These are phyloP conservation scores for Leccinum incarnatum DNA, from an alignment of 768 basidiomycete genomes.

Conservation along the genomic window DNA sequence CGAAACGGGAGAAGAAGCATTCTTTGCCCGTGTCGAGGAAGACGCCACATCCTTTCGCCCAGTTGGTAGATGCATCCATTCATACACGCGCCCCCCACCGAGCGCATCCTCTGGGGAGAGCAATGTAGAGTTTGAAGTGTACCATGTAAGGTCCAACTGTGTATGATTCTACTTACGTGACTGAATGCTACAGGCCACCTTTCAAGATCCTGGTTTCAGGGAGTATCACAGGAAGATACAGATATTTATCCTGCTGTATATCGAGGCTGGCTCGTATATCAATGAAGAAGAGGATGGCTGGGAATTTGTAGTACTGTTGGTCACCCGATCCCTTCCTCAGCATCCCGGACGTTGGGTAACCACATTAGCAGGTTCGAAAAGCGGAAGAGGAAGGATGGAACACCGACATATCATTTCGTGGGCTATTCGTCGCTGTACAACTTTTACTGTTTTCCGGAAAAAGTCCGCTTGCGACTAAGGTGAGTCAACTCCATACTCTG, in stretches of 20 bases:
- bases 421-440: constrained; percentile 95
- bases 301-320: constrained; percentile 90
- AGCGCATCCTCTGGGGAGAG: constrained; percentile 47
- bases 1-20: constrained; percentile 61
- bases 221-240: constrained; percentile 94
- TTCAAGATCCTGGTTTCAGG: constrained; percentile 81
- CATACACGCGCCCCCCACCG: constrained; percentile 63
- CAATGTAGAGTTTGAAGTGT: constrained; percentile 81
- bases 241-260: constrained; percentile 89
- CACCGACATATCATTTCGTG: constrained; percentile 80
- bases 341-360: constrained; percentile 1
- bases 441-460: constrained; percentile 95
- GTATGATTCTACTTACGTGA: background rate
- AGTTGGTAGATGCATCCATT: constrained; percentile 67
- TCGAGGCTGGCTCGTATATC: constrained; percentile 95
- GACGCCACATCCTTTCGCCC: constrained; percentile 82
- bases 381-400: constrained; percentile 58
- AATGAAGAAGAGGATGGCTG: constrained; percentile 90
- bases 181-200: constrained; percentile 58
- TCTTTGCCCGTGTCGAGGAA: constrained; percentile 65
- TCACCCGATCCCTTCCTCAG: constrained; percentile 11
- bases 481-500: constrained; percentile 30
- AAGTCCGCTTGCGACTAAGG: constrained; percentile 83
- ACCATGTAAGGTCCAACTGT: constrained; percentile 61
- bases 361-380: constrained; percentile 69